These are phyloP conservation scores for Bipolaris zeicola DNA, from an alignment of 2,329 filamentous ascomycete genomes.

Conservation along the genomic window DNA sequence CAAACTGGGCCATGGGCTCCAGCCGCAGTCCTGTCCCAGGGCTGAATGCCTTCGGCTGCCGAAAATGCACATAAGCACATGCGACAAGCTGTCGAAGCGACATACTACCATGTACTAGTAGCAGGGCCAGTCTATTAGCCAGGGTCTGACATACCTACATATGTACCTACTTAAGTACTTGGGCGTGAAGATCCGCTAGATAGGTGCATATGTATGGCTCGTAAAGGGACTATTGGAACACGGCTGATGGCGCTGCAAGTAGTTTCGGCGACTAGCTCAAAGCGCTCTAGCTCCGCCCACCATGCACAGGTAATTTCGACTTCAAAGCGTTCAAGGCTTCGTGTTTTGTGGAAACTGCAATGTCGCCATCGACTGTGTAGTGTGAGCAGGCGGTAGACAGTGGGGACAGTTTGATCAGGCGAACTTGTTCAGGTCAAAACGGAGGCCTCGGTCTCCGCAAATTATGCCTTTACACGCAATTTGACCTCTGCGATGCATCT, in stretches of 20 bases:
- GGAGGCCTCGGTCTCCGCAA: background rate
- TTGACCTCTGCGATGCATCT: background rate
- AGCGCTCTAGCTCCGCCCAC: constrained; percentile 12
- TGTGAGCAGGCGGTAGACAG: background rate
- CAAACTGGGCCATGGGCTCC: constrained; percentile 3
- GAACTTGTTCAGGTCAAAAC: background rate
- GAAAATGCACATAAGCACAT: constrained; percentile 12
- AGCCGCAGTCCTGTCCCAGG: constrained; percentile 12
- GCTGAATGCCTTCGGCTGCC: constrained; percentile 14
- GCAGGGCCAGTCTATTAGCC: constrained; percentile 15
- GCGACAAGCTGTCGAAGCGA: background rate
- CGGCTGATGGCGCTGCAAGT: constrained; percentile 5
- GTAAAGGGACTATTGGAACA: constrained; percentile 21
- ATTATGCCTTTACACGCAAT: background rate
- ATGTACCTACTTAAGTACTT: too few relatives aligned
- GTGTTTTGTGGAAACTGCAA: constrained; percentile 4
- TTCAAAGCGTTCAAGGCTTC: constrained; percentile 8
- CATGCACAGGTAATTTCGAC: constrained; percentile 22
- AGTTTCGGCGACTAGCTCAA: constrained; percentile 20
- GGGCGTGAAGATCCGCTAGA: constrained; percentile 2
- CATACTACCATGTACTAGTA: background rate
- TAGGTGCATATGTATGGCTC: constrained; percentile 10
- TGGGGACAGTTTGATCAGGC: background rate
- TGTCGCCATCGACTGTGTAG: constrained; percentile 4
- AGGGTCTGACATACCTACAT: constrained; percentile 3